Percentiles rank a stretch among this genome's conserved stretches.
Evolutionary conservation across 371 early-diverging fungal species (phyloP).

Genomic region (Enterospora canceri): DNA sequence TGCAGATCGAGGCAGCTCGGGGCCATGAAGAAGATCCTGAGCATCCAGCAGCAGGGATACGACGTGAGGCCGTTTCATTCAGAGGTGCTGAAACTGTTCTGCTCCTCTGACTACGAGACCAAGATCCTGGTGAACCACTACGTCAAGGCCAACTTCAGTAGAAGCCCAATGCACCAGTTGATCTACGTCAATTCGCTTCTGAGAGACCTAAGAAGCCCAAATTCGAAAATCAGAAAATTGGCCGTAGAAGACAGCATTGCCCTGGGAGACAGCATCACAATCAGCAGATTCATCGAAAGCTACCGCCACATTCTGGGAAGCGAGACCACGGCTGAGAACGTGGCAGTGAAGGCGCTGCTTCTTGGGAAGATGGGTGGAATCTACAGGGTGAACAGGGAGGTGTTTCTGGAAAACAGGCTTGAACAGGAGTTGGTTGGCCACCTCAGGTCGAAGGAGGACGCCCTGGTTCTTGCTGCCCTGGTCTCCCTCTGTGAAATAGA

Average conservation of each 20-base stretch:
- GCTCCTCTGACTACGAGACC: constrained; percentile 12
- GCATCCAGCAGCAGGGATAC: constrained; percentile 34
- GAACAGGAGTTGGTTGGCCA: not conserved
- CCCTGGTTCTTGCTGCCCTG: constrained; percentile 8
- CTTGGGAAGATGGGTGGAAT: constrained; percentile 1
- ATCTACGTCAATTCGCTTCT: constrained; percentile 34
- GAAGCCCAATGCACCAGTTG: constrained; percentile 18
- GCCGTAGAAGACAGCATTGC: constrained; percentile 12
- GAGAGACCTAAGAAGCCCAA: constrained; percentile 29
- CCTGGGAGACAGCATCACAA: constrained; percentile 14
- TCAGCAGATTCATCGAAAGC: constrained; percentile 30
- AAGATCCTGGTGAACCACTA: constrained; percentile 27
- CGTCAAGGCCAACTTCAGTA: constrained; percentile 3
- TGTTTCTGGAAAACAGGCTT: constrained; percentile 16
- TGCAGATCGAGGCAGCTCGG: not conserved
- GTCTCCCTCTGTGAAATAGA: constrained; percentile 10
- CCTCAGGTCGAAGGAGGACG: constrained; percentile 5
- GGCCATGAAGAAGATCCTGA: constrained; percentile 17
- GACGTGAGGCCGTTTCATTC: constrained; percentile 16
- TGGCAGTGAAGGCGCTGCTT: constrained; percentile 1
- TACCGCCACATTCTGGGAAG: not conserved
- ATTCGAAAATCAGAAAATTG: constrained; percentile 2
- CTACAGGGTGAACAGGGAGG: constrained; percentile 3
- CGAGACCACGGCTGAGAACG: not conserved
- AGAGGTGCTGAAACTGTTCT: constrained; percentile 27